These are phyloP conservation scores for Avena eriantha DNA, from an alignment of 176 grass and related monocot genomes.

Conservation along the genomic window DNA sequence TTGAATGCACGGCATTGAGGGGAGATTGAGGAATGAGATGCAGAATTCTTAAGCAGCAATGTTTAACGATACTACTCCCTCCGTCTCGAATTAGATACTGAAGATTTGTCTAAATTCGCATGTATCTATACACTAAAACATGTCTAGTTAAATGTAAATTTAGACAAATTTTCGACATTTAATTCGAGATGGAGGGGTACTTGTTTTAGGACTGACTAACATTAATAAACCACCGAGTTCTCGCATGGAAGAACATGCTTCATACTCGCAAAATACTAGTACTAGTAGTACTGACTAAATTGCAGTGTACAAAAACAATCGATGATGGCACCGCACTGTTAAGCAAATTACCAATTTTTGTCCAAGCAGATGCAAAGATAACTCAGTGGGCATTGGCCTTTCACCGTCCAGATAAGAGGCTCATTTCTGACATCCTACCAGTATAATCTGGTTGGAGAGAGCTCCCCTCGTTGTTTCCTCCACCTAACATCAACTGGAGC, in stretches of 20 bases:
- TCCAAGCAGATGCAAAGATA: background rate
- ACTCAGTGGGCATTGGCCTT: background rate
- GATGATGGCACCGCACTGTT: background rate
- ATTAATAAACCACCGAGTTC: background rate
- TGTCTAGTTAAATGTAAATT: too few species aligned
- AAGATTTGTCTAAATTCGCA: too few species aligned
- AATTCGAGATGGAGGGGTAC: background rate
- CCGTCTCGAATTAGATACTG: too few species aligned
- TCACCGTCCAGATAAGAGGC: background rate
- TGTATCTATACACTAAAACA: too few species aligned
- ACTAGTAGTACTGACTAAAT: background rate
- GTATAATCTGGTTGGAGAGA: background rate
- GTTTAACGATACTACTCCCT: background rate
- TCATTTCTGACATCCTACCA: background rate
- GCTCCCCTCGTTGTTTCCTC: background rate
- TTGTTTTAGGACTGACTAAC: background rate
- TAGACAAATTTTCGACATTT: too few species aligned
- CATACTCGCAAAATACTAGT: background rate
- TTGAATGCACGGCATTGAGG: background rate
- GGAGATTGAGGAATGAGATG: background rate
- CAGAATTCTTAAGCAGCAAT: background rate
- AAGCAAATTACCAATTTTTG: background rate
- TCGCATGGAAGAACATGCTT: background rate
- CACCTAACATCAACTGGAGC: slow-evolving; percentile 7
- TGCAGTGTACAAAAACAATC: background rate